Percentiles rank a stretch among this genome's conserved stretches.
These are phyloP conservation scores for Penicillium digitatum DNA, from an alignment of 2,329 filamentous ascomycete genomes.

Conservation along the genomic window DNA sequence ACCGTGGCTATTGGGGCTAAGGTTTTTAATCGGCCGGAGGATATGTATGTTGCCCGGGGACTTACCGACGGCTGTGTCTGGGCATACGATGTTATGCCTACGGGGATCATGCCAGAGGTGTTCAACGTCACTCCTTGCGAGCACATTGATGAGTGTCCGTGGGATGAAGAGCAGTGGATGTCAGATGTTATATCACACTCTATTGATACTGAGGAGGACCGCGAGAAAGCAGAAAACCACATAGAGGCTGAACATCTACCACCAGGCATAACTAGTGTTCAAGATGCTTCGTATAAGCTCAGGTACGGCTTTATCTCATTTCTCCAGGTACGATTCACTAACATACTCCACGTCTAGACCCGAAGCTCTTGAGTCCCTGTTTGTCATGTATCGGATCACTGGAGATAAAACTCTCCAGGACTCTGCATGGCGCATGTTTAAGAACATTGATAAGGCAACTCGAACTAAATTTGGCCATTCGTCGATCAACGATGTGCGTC, in stretches of 20 bases:
- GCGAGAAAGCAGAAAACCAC: slow-evolving; percentile 17
- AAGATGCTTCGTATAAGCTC: slow-evolving; percentile 30
- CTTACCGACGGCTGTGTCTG: slow-evolving; percentile 60
- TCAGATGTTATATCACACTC: slow-evolving; percentile 24
- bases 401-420: slow-evolving; percentile 49
- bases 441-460: slow-evolving; percentile 44
- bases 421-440: slow-evolving; percentile 50
- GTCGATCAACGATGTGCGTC: slow-evolving; percentile 42
- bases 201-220: slow-evolving; percentile 17
- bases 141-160: slow-evolving; percentile 45
- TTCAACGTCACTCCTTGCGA: slow-evolving; percentile 52
- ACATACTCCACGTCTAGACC: slow-evolving; percentile 32
- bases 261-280: slow-evolving; percentile 28
- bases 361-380: slow-evolving; percentile 60
- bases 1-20: slow-evolving; percentile 59
- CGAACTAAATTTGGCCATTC: slow-evolving; percentile 45
- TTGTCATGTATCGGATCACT: slow-evolving; percentile 58
- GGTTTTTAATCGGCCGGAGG: slow-evolving; percentile 52
- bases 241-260: slow-evolving; percentile 23
- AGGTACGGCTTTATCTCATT: slow-evolving; percentile 21
- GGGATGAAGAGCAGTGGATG: slow-evolving; percentile 49
- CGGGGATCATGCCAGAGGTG: slow-evolving; percentile 60
- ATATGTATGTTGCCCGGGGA: slow-evolving; percentile 54
- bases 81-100: slow-evolving; percentile 55
- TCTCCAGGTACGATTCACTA: neutral